phyloP scores from a whole-genome alignment of 73 alveolate species.

The Symbiodinium natans region DNA sequence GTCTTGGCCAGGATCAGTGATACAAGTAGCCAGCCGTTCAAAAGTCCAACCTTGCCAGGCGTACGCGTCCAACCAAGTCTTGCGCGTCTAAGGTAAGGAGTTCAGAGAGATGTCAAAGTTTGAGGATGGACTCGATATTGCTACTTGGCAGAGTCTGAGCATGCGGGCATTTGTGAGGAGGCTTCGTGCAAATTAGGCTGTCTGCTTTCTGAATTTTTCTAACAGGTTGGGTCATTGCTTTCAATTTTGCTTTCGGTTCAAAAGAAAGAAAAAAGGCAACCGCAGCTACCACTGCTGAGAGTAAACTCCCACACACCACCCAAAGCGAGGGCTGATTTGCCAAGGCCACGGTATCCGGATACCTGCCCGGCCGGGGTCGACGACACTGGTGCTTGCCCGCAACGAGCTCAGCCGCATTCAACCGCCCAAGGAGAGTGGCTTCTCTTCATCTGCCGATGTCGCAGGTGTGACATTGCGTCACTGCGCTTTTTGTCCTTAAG shows the following conservation, averaged over 20 bases:
- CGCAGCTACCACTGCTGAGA: too few species aligned
- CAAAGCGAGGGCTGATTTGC: too few species aligned
- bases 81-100: conserved; percentile 2
- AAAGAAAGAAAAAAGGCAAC: too few species aligned
- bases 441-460: not conserved
- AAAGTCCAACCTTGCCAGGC: too few species aligned
- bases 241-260: too few species aligned
- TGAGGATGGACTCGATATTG: conserved; percentile 77
- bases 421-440: not conserved
- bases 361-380: conserved; percentile 30
- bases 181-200: too few species aligned
- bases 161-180: too few species aligned
- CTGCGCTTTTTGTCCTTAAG: not conserved
- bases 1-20: too few species aligned
- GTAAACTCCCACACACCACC: too few species aligned
- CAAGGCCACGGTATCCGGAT: conserved; percentile 82
- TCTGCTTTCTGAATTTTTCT: too few species aligned
- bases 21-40: too few species aligned
- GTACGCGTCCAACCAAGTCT: not conserved
- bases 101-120: conserved; percentile 66
- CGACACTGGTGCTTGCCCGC: conserved; percentile 76
- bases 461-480: not conserved
- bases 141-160: not conserved
- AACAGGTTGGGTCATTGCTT: too few species aligned
- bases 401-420: not conserved